phyloP scores from a whole-genome alignment of 164 flowering plant species.

The Taxillus chinensis region DNA sequence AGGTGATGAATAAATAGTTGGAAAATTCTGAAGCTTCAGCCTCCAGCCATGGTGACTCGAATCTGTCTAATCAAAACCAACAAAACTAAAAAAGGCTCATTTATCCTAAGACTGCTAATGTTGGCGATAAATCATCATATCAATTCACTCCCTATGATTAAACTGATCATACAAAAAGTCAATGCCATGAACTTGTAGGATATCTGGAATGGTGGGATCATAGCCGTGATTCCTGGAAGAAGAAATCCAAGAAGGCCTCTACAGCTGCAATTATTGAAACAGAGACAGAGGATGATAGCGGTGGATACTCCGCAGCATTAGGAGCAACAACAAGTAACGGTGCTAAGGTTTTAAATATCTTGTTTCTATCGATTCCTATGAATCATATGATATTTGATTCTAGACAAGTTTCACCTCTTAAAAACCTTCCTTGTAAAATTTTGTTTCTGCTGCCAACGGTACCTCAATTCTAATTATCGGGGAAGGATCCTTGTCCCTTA shows the following conservation, averaged over 20 bases:
- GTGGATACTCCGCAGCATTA: background rate
- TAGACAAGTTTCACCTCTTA: background rate
- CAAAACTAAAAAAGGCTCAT: too few species aligned
- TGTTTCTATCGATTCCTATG: conserved; percentile 1
- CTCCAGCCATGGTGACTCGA: conserved; percentile 2
- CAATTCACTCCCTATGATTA: conserved; percentile 1
- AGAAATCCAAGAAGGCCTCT: background rate
- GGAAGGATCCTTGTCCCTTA: background rate
- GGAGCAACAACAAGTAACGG: background rate
- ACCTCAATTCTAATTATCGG: background rate
- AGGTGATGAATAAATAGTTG: background rate
- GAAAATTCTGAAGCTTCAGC: conserved; percentile 1
- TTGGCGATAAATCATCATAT: background rate
- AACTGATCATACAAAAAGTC: background rate
- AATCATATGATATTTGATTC: conserved; percentile 6
- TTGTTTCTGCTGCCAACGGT: conserved; percentile 8
- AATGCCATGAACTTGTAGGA: conserved; percentile 5
- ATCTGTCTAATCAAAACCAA: too few species aligned
- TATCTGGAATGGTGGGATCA: conserved; percentile 3
- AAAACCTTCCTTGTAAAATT: background rate
- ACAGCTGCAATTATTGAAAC: background rate
- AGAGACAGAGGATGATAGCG: background rate
- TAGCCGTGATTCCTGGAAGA: background rate
- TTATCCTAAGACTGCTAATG: background rate
- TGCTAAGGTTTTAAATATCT: background rate